A percentile compares a stretch with the other conserved stretches of the same genome.
Evolutionary conservation across 345 rosid species (phyloP).

Genomic region (Fremontodendron californicum): DNA sequence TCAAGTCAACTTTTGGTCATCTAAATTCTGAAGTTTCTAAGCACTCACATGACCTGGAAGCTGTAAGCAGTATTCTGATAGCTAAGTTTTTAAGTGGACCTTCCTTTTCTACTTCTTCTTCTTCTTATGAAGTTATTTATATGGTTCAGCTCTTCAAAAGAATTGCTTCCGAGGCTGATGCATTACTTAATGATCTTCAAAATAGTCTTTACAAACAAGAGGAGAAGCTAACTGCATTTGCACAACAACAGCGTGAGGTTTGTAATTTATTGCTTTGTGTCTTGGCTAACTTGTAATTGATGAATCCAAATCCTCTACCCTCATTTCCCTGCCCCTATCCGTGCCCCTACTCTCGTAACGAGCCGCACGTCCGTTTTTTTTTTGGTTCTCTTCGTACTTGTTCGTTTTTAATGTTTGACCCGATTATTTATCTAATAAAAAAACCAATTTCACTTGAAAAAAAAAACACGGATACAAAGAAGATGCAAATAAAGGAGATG

Average conservation of each 20-base stretch:
- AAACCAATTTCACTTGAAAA: no score
- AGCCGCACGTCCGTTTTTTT: no score
- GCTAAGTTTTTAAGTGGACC: background rate
- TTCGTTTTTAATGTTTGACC: no score
- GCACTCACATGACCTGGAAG: slow-evolving; percentile 79
- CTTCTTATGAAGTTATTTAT: slow-evolving; percentile 18
- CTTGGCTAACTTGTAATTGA: background rate
- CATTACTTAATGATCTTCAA: slow-evolving; percentile 74
- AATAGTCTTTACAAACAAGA: slow-evolving; percentile 71
- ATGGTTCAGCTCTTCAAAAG: slow-evolving; percentile 73
- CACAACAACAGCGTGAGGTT: slow-evolving; percentile 84
- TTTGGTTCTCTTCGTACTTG: no score
- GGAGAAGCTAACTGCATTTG: slow-evolving; percentile 68
- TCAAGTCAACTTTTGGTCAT: slow-evolving; percentile 65
- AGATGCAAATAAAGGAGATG: no score
- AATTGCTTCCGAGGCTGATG: slow-evolving; percentile 88
- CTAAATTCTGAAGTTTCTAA: slow-evolving; percentile 78
- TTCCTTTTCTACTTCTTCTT: slow-evolving; percentile 4
- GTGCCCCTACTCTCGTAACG: no score
- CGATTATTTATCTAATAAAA: no score
- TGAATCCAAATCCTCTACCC: no score
- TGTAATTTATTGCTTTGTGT: slow-evolving; percentile 1
- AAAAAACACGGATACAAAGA: no score
- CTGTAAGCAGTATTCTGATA: slow-evolving; percentile 40
- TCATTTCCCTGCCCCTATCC: no score